phyloP scores from a whole-genome alignment of 2,329 filamentous ascomycete species.

The Phoma sp. region DNA sequence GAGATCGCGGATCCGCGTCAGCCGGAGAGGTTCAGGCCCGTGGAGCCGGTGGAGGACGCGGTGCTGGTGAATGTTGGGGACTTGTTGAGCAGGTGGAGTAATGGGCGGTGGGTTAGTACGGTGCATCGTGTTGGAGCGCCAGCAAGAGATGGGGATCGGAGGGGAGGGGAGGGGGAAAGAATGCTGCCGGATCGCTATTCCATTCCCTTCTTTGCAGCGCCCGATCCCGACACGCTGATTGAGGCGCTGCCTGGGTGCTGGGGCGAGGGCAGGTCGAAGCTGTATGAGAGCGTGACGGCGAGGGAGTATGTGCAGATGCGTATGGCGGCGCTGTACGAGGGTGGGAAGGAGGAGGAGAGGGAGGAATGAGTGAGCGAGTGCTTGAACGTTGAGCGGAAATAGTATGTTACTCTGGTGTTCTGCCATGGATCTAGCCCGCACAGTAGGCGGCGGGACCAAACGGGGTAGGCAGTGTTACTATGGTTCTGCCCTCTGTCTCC shows the following conservation, averaged over 20 bases:
- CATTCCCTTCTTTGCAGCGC: not conserved
- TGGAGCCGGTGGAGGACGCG: not conserved
- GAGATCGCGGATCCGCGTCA: conserved; percentile 37
- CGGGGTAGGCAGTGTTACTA: too few species aligned
- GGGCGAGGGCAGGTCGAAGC: not conserved
- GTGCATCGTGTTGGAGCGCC: not conserved
- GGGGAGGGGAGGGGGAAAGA: conserved; percentile 1
- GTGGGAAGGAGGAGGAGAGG: not conserved
- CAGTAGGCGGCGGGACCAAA: too few species aligned
- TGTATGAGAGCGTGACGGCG: not conserved
- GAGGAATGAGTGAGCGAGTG: too few species aligned
- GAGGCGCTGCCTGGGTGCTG: not conserved
- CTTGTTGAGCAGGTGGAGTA: conserved; percentile 29
- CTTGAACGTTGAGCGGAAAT: too few species aligned
- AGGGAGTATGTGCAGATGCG: not conserved
- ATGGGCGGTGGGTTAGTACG: not conserved
- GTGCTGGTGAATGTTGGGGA: conserved; percentile 25
- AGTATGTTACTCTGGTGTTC: too few species aligned
- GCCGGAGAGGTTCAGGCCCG: not conserved
- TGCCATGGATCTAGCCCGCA: too few species aligned
- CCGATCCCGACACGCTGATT: not conserved
- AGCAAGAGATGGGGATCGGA: too few species aligned
- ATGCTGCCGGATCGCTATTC: not conserved
- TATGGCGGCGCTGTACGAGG: not conserved
- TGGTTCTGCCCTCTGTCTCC: too few species aligned